Percentiles rank a stretch among this genome's conserved stretches.
Conservation (phyloP, 2,329 filamentous ascomycete species). For the Grosmannia serpens region DNA sequence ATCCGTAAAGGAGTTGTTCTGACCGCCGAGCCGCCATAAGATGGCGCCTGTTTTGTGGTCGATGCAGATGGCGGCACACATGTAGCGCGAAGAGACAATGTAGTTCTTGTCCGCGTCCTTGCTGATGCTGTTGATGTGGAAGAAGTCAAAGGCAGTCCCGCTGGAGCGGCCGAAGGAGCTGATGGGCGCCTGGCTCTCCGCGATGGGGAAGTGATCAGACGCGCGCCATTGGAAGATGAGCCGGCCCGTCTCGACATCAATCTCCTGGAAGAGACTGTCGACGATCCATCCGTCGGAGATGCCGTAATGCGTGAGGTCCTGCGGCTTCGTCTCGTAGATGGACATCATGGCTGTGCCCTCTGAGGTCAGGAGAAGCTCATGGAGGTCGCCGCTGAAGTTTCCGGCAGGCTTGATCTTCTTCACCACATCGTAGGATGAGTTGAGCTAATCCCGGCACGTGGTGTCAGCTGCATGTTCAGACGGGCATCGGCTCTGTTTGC, state of each 20-base stretch:
- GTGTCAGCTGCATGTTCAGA: neutral
- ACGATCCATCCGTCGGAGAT: conserved; percentile 15
- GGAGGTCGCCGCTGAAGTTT: conserved; percentile 38
- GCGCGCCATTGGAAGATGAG: conserved; percentile 38
- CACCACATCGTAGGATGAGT: conserved; percentile 43
- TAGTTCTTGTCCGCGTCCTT: conserved; percentile 39
- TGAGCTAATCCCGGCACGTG: conserved; percentile 23
- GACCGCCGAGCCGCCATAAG: conserved; percentile 42
- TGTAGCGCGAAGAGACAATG: conserved; percentile 40
- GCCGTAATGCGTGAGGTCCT: conserved; percentile 33
- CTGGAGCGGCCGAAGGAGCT: conserved; percentile 14
- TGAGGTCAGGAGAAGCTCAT: conserved; percentile 43
- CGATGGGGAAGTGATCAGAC: conserved; percentile 18
- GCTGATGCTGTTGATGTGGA: conserved; percentile 45
- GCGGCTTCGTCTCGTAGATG: conserved; percentile 37
- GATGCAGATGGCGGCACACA: conserved; percentile 34
- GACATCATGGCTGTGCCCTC: conserved; percentile 41
- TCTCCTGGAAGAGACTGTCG: conserved; percentile 29
- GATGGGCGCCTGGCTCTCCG: conserved; percentile 8
- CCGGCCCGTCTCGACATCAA: conserved; percentile 36
- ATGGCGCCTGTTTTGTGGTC: conserved; percentile 31
- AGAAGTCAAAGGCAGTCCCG: conserved; percentile 37
- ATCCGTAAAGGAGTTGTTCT: conserved; percentile 30
- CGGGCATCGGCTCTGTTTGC: neutral
- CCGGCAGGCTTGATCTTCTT: conserved; percentile 38